Evolutionary conservation across 768 basidiomycete genomes (phyloP).

Genomic region (Rhodotorula graminis): DNA sequence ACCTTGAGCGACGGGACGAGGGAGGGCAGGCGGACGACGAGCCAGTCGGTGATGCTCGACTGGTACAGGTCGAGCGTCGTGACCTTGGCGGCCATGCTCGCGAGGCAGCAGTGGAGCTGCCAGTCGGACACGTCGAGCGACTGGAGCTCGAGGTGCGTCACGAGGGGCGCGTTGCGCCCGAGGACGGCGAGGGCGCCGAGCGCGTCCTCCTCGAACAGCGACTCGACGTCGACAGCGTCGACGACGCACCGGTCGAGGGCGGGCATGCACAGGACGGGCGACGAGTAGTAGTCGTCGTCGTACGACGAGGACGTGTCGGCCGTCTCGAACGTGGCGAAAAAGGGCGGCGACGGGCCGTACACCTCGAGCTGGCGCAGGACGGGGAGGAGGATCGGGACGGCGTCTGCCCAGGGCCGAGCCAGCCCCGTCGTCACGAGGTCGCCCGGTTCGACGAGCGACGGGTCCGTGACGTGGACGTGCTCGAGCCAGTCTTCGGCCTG

Average conservation of each 20-base stretch:
- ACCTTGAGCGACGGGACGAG: slow-evolving; percentile 7
- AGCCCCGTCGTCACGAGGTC: not conserved
- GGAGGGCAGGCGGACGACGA: slow-evolving; percentile 16
- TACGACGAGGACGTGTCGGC: not conserved
- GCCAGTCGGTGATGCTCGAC: slow-evolving; percentile 13
- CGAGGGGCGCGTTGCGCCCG: slow-evolving; percentile 16
- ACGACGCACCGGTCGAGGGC: not conserved
- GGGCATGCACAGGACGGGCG: slow-evolving; percentile 32
- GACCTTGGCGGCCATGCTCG: slow-evolving; percentile 7
- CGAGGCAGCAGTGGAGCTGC: slow-evolving; percentile 9
- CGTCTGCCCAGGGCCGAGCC: not conserved
- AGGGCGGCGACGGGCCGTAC: slow-evolving; percentile 2
- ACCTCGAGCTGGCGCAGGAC: not conserved
- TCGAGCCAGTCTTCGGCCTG: not conserved
- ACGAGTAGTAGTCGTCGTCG: slow-evolving; percentile 9
- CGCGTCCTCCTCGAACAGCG: not conserved
- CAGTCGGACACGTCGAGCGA: not conserved
- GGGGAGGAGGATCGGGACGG: slow-evolving; percentile 17
- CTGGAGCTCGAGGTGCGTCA: not conserved
- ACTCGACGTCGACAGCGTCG: slow-evolving; percentile 6
- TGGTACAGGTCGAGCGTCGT: slow-evolving; percentile 11
- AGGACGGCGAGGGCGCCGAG: slow-evolving; percentile 5
- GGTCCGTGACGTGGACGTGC: slow-evolving; percentile 15
- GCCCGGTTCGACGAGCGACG: not conserved
- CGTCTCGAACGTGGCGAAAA: slow-evolving; percentile 4